Evolutionary conservation across 106 monocot genomes (phyloP), one percentile per base, ranked within the genome.

Genomic region (Phalaenopsis equestris): DNA sequence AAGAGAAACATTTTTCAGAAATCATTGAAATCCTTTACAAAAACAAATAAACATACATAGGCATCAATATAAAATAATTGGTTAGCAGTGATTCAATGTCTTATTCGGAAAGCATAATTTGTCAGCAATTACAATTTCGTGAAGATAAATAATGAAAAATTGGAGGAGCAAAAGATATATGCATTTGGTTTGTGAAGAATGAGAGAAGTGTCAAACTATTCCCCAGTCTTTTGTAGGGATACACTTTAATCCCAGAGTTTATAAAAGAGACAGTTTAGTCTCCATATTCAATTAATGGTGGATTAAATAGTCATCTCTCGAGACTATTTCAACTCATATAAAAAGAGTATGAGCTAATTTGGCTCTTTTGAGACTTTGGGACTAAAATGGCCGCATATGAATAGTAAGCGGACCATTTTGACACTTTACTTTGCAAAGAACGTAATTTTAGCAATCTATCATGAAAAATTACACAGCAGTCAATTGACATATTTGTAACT

Each of bases 1-100:
- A 14, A 75, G 67, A 80, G 46, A 78, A 67, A 2, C 67, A 56
- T 41, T 10, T 83, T 77, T 78, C 8, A 77, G 78, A 75, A 6
- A 75, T 41, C n/a, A 75, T 58, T 47, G 58, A 65, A 46, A n/a
- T 8, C 56, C 49, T 42, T 74, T 15, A 41, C 8, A 57, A 77
- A 19, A n/a, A 72, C 46, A 12, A 11, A 55, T 49, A 36, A 65
- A 65, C 24, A 23, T 65, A 65, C 21, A 65, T 23, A 2, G 1
- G 6, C 64, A 24, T 64, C 64, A 64, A 61, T 21, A 57, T 57
- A 17, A 58, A 6, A 6, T 8, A 47, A 47, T 2, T 52, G 52
- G 52, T 52, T 11, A 52, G 11, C 8, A 14, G 1, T 21, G 14
- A 23, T 23, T 30, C 7, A 10, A 23, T 65, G 64, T 52, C 14